Evolutionary conservation across 1,284 basidiomycete genomes (phyloP), one percentile per base, ranked within the genome.

Genomic region (Ceratobasidium sp.): DNA sequence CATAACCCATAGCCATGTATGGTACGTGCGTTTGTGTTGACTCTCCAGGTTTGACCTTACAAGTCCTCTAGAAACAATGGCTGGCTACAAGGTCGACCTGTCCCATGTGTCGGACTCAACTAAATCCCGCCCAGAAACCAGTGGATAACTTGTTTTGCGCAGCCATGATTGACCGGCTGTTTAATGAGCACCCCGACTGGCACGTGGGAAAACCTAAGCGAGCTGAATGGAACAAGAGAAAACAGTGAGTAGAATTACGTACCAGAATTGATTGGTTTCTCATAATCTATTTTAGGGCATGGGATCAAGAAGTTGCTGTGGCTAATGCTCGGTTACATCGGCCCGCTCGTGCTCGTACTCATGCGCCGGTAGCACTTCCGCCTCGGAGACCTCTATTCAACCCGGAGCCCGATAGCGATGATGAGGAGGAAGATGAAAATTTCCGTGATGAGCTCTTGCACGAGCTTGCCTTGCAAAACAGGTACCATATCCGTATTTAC

Each of bases 201-300:
- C 37, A 61, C n/a, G 61, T 61, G 22, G 71, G 61, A 0, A 32
- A 49, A n/a, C 19, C 61, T 4, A 74, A 74, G 37, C 46, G 51
- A 32, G n/a, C 82, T 5, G 82, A 82, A 65, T 77, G 82, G 54
- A 81, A 82, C 52, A 79, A 79, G 71, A 74, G 79, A 17, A 83
- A 82, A 57, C 77, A 78, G 82, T 82, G 54, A 66, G 81, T 78
- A 8, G 1, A 22, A n/a, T 17, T 51, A 34, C n/a, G 9, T 25
- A 3, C 2, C 22, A 17, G 40, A 17, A 32, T 52, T 37, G n/a
- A 25, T 17, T 37, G 7, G 22, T 19, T 32, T 11, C 54, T 44
- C 37, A 46, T 44, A 11, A n/a, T 44, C 32, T 19, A 29, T 67
- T 52, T 9, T 34, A 70, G 67, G 43, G 37, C 34, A 15, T 71